Percentiles rank a stretch among this genome's conserved stretches.
These are phyloP conservation scores for Berberis vulgaris DNA, from an alignment of 164 flowering plant species.

Conservation along the genomic window DNA sequence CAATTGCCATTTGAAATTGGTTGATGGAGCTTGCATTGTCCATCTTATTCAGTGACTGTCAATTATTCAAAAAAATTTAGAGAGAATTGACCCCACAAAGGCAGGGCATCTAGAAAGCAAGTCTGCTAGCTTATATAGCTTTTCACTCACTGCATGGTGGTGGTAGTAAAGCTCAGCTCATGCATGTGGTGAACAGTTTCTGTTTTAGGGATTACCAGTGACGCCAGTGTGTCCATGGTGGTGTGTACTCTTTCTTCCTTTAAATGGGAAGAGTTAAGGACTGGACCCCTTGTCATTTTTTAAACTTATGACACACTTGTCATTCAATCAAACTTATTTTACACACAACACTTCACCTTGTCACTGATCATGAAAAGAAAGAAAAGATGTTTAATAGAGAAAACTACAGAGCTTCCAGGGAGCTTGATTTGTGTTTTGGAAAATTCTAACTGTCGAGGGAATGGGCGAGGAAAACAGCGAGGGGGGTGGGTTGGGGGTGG, in stretches of 20 bases:
- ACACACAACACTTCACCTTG: not conserved
- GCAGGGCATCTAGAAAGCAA: too few species aligned
- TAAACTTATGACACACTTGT: not conserved
- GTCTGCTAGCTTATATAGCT: not conserved
- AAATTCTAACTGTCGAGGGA: too few species aligned
- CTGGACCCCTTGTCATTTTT: not conserved
- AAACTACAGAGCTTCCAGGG: not conserved
- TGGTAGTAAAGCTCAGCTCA: not conserved
- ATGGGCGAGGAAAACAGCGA: too few species aligned
- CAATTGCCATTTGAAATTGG: too few species aligned
- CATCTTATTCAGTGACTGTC: too few species aligned
- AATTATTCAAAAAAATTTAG: too few species aligned
- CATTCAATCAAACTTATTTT: constrained; percentile 6
- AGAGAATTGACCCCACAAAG: too few species aligned
- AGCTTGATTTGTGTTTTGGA: too few species aligned
- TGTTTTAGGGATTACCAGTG: constrained; percentile 1
- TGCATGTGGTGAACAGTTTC: constrained; percentile 2
- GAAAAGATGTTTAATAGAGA: not conserved
- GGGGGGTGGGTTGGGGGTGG: too few species aligned
- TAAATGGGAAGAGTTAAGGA: constrained; percentile 3
- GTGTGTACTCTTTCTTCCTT: not conserved
- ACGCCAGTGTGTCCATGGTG: not conserved
- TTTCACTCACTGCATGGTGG: not conserved
- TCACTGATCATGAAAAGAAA: not conserved
- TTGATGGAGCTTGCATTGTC: too few species aligned